Evolutionary conservation across 306 rosid species (phyloP).

Genomic region (Prunus persica): Prunus_persica_NCBIv2 NC_034015.1:18018501-18019000

Average conservation of each 20-base stretch:
- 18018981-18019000: constrained; percentile 59
- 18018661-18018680: background rate
- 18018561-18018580: background rate
- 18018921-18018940: background rate
- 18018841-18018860: constrained; percentile 10
- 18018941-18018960: background rate
- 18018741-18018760: constrained; percentile 46
- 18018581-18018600: background rate
- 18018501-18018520: background rate
- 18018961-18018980: background rate
- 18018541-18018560: background rate
- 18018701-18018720: background rate
- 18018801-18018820: constrained; percentile 86
- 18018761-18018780: constrained; percentile 55
- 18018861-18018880: too few relatives aligned
- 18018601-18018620: background rate
- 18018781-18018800: constrained; percentile 64
- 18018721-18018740: constrained; percentile 44
- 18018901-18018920: background rate
- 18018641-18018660: background rate
- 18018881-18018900: too few relatives aligned
- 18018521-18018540: background rate
- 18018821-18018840: constrained; percentile 74
- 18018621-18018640: background rate
- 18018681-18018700: background rate